Base-by-base conservation (phyloP, 495 filamentous ascomycete genomes). In the Aspergillus incahuasiensis region DNA sequence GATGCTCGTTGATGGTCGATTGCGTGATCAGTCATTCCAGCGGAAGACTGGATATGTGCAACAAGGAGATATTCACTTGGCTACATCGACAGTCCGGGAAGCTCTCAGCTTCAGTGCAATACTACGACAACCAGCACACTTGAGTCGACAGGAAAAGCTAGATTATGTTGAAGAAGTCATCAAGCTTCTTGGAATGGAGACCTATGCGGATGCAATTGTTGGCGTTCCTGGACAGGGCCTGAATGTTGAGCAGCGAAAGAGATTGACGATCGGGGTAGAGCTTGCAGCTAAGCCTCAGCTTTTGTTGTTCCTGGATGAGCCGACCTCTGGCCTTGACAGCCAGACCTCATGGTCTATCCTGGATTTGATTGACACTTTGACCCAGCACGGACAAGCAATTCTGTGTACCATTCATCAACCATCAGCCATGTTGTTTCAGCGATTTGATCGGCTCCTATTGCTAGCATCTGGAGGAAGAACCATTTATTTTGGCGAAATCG, bases 391-490 rank as follows among this genome's bases (percentile, higher is more conserved):
- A 15, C 91, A 95, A 63, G 91, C 92, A 44, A 89, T 97, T 69
- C 85, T 97, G 7, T 95, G 90, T 71, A 97, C 92, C 5, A 97
- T 98, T 57, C 94, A 98, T 73, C 94, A 97, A 67, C 92, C 92
- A 11, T 94, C 89, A 0, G 90, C 91, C 25, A 90, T 95, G 78
- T 80, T 98, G 42, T 96, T 98, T 77, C 88, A 96, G 65, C 85
- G 90, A 51, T 98, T 98, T 67, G 92, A 98, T 65, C 84, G 89
- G 25, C 77, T 98, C 19, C 71, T 95, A 15, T 91, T 96, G 74
- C 78, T 97, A 52, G 85, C 86, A 9, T 83, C 79, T 53, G 91
- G 90, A 52, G 91, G 92, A 39, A 84, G 77, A 60, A 90, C 90
- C 1, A 89, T 96, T 34, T 96, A 96, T 75, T 96, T 92, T 66